Evolutionary conservation across 441 rosid genomes (phyloP).

Genomic region (Jatropha podagrica): DNA sequence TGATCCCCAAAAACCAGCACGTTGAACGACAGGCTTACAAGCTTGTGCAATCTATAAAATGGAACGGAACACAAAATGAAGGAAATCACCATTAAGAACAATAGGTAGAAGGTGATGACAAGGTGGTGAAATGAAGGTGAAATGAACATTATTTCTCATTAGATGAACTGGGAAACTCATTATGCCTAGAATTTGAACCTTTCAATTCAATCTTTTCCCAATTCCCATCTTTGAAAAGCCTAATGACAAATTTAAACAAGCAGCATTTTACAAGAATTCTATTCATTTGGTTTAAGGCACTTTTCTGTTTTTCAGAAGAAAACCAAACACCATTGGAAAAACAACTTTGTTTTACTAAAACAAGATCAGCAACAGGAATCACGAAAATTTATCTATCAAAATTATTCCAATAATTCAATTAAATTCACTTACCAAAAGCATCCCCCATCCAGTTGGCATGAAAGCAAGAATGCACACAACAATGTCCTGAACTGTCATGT

Average conservation of each 20-base stretch:
- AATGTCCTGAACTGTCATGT: conserved; percentile 85
- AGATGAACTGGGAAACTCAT: neutral
- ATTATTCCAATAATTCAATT: neutral
- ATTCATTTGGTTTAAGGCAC: neutral
- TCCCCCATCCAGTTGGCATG: conserved; percentile 99
- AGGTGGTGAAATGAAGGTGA: neutral
- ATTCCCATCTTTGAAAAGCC: neutral
- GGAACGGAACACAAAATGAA: neutral
- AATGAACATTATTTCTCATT: neutral
- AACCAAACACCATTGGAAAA: neutral
- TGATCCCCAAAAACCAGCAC: conserved; percentile 93
- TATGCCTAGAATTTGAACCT: too few species aligned
- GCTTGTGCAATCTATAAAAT: conserved; percentile 81
- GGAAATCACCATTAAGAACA: neutral
- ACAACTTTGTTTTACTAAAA: neutral
- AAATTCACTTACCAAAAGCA: conserved; percentile 74
- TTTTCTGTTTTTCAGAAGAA: neutral
- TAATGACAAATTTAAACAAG: neutral
- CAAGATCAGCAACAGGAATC: neutral
- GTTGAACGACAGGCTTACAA: conserved; percentile 66
- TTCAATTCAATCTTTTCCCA: neutral
- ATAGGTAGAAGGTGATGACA: neutral
- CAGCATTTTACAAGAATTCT: neutral
- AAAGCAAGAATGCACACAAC: conserved; percentile 94
- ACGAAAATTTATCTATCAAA: neutral